Evolutionary conservation across 2,329 filamentous ascomycete species (phyloP), one percentile per base, ranked within the genome.

Genomic region (Onygenales sp.): DNA sequence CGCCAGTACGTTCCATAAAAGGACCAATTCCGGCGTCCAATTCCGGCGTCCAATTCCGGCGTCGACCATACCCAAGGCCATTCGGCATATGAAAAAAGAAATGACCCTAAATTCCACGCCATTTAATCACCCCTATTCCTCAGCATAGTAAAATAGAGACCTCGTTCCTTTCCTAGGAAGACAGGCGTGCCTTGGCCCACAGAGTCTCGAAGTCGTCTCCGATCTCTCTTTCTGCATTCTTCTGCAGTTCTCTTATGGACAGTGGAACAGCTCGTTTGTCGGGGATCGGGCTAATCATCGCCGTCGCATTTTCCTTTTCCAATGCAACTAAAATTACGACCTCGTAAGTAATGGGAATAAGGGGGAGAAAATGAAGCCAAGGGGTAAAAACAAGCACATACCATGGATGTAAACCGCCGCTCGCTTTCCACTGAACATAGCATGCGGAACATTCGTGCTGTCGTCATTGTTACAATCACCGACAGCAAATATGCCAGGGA

Each of bases 401-500:
- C 79, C 73, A 57, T 84, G 81, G 4, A 81, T 54, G 48, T 67
- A 80, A 1, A 84, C 80, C 4, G 78, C 80, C 0, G 80, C 70
- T 33, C 74, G 65, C 72, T 84, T 84, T 2, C 80, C 81, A 10
- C 70, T 77, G 60, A 71, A 84, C 60, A 84, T 73, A 0, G 82
- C 81, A 56, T 83, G 81, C 0, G 80, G 80, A 0, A 84, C 75
- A 57, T 84, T 84, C 2, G 80, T 83, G 7, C 72, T 69, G n/a
- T 77, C 76, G 51, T 83, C 80, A 34, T 74, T 75, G 64, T 84
- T 84, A 10, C 76, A 76, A 57, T 84, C 81, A 0, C 82, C 81
- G 17, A 84, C 65, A 4, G 78, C 81, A 58, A 77, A 84, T 0
- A 83, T 74, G 1, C 80, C 79, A 0, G 67, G 61, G 3, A 81